Percentiles rank a stretch among this genome's conserved stretches.
These are phyloP conservation scores for Xylariaceae sp. DNA, from an alignment of 2,329 filamentous ascomycete species.

Conservation along the genomic window DNA sequence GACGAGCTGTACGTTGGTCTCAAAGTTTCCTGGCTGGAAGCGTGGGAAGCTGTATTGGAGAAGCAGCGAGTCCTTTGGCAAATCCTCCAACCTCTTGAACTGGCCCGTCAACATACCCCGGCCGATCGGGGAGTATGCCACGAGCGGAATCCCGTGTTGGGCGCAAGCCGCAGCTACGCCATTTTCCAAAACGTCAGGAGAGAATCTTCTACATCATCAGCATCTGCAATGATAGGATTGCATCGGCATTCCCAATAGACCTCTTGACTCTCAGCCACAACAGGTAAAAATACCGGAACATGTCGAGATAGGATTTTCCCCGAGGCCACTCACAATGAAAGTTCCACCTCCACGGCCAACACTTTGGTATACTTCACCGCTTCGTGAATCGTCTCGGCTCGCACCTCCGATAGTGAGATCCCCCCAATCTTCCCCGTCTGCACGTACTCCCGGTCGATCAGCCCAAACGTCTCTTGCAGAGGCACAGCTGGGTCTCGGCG, in stretches of 20 bases:
- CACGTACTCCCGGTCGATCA: constrained; percentile 22
- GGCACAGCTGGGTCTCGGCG: constrained; percentile 33
- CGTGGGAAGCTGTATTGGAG: constrained; percentile 29
- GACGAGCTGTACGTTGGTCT: constrained; percentile 56
- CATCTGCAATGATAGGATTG: constrained; percentile 32
- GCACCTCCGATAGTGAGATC: constrained; percentile 26
- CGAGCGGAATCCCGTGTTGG: constrained; percentile 48
- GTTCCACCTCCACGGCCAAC: constrained; percentile 30
- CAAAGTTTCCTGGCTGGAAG: constrained; percentile 52
- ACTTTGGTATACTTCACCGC: constrained; percentile 29
- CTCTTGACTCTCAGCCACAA: constrained; percentile 22
- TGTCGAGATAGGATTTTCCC: constrained; percentile 46
- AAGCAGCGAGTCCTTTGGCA: constrained; percentile 39
- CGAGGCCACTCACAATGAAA: constrained; percentile 26
- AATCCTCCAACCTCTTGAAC: constrained; percentile 35
- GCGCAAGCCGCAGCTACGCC: constrained; percentile 48
- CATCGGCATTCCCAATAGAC: constrained; percentile 53
- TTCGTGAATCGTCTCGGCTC: constrained; percentile 28
- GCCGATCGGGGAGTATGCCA: constrained; percentile 53
- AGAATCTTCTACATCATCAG: constrained; percentile 26
- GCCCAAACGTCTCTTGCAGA: constrained; percentile 24
- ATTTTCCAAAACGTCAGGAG: constrained; percentile 49
- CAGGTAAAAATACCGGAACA: constrained; percentile 12
- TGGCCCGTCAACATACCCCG: constrained; percentile 47
- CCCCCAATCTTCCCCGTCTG: constrained; percentile 23